Conservation (phyloP, 2,329 filamentous ascomycete species). For the Pseudonectria foliicola region DNA sequence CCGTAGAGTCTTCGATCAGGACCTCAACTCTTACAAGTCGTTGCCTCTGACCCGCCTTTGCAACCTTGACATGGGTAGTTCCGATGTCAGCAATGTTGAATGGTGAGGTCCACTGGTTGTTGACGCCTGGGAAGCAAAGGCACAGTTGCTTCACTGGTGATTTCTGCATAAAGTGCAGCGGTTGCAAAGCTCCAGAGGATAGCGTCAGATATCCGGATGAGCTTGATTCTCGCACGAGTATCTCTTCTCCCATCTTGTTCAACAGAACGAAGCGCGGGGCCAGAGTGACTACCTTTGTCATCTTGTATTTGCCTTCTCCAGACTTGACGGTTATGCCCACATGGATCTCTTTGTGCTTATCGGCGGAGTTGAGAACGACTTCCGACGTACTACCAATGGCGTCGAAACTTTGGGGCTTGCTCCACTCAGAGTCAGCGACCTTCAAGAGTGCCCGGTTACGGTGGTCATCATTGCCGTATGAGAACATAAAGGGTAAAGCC, state of each 20-base stretch:
- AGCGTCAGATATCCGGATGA: slow-evolving; percentile 79
- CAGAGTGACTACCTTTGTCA: slow-evolving; percentile 92
- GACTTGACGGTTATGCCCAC: slow-evolving; percentile 82
- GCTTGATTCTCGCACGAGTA: slow-evolving; percentile 85
- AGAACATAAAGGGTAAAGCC: slow-evolving; percentile 91
- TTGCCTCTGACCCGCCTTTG: slow-evolving; percentile 83
- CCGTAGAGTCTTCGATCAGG: slow-evolving; percentile 84
- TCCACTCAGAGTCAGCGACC: slow-evolving; percentile 88
- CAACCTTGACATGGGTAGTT: slow-evolving; percentile 86
- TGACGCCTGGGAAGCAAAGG: slow-evolving; percentile 85
- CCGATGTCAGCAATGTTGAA: slow-evolving; percentile 97
- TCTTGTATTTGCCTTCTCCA: slow-evolving; percentile 94
- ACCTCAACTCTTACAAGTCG: slow-evolving; percentile 81
- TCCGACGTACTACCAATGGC: slow-evolving; percentile 91
- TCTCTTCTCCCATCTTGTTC: slow-evolving; percentile 83
- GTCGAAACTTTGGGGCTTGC: slow-evolving; percentile 95
- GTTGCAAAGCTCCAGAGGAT: slow-evolving; percentile 69
- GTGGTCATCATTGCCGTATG: slow-evolving; percentile 79
- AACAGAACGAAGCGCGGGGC: slow-evolving; percentile 89
- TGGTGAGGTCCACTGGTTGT: slow-evolving; percentile 95
- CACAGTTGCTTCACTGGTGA: slow-evolving; percentile 80
- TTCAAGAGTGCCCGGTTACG: slow-evolving; percentile 85
- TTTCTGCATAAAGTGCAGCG: slow-evolving; percentile 84
- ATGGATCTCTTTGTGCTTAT: slow-evolving; percentile 74
- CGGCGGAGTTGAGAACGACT: slow-evolving; percentile 69